A percentile compares a stretch with the other conserved stretches of the same genome.
Evolutionary conservation across 2,329 filamentous ascomycete genomes (phyloP).

Genomic region (Fusarium virguliforme): DNA sequence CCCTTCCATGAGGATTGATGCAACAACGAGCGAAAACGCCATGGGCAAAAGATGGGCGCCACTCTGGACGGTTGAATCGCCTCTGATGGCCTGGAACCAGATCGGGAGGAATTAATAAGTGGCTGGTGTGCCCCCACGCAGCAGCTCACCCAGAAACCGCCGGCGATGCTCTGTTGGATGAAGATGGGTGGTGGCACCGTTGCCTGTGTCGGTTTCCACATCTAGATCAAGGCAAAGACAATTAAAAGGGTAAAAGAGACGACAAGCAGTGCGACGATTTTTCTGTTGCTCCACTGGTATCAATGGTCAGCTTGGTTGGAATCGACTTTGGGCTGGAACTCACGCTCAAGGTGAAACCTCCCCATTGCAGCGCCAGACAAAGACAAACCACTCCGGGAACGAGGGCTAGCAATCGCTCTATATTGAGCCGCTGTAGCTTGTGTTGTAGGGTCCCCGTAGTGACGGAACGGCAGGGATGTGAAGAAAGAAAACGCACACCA

Average conservation of each 20-base stretch:
- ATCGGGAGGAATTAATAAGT: constrained; percentile 63
- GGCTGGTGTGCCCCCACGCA: constrained; percentile 52
- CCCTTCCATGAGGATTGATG: constrained; percentile 50
- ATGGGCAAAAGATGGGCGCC: constrained; percentile 53
- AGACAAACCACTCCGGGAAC: constrained; percentile 68
- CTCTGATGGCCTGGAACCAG: constrained; percentile 67
- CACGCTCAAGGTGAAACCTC: constrained; percentile 56
- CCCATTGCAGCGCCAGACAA: constrained; percentile 66
- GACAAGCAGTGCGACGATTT: constrained; percentile 57
- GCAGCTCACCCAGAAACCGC: constrained; percentile 53
- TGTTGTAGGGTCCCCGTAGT: constrained; percentile 40
- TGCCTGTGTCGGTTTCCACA: constrained; percentile 56
- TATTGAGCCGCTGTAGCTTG: constrained; percentile 21
- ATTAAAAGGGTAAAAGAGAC: constrained; percentile 59
- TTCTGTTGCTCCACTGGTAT: constrained; percentile 2
- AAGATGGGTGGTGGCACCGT: constrained; percentile 62
- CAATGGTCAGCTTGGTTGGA: neutral
- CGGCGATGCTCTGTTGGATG: constrained; percentile 58
- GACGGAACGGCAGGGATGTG: constrained; percentile 31
- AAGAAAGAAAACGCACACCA: constrained; percentile 49
- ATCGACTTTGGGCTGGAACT: neutral
- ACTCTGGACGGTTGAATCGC: constrained; percentile 50
- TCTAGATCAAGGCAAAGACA: constrained; percentile 60
- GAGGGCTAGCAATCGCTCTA: constrained; percentile 66
- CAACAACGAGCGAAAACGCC: constrained; percentile 52